A percentile compares a stretch with the other conserved stretches of the same genome.
phyloP scores from a whole-genome alignment of 2,329 filamentous ascomycete genomes.

The Monilinia fructigena region DNA sequence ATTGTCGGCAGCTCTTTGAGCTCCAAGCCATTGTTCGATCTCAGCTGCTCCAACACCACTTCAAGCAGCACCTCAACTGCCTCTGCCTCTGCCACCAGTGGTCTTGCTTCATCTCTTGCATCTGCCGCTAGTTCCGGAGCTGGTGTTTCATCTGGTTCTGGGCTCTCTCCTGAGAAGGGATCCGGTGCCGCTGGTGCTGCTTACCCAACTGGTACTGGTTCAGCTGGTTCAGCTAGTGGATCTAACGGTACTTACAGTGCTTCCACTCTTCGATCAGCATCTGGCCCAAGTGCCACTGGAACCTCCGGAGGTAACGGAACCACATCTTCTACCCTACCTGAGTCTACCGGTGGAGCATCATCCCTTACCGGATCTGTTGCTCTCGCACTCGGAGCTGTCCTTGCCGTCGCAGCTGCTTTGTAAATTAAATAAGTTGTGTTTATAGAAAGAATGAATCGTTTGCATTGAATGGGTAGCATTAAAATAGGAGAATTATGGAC shows the following conservation, averaged over 20 bases:
- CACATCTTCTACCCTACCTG: conserved; percentile 20
- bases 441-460: not conserved
- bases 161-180: not conserved
- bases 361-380: conserved; percentile 24
- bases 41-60: conserved; percentile 52
- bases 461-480: conserved; percentile 11
- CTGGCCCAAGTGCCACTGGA: conserved; percentile 15
- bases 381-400: conserved; percentile 20
- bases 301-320: conserved; percentile 15
- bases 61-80: conserved; percentile 28
- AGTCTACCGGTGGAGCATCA: conserved; percentile 22
- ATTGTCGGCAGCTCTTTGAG: conserved; percentile 54
- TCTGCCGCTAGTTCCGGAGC: conserved; percentile 22
- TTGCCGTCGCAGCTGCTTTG: conserved; percentile 20
- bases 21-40: conserved; percentile 60
- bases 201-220: conserved; percentile 18
- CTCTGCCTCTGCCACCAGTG: conserved; percentile 23
- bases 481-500: conserved; percentile 2
- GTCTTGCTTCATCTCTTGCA: conserved; percentile 22
- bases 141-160: conserved; percentile 28
- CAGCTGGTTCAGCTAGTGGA: conserved; percentile 5
- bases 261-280: conserved; percentile 3
- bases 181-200: conserved; percentile 19
- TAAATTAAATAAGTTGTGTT: conserved; percentile 14
- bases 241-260: conserved; percentile 22